Percentiles rank a stretch among this genome's conserved stretches.
Conservation (phyloP, 208 protist species). For the Leishmania lainsoni region DNA sequence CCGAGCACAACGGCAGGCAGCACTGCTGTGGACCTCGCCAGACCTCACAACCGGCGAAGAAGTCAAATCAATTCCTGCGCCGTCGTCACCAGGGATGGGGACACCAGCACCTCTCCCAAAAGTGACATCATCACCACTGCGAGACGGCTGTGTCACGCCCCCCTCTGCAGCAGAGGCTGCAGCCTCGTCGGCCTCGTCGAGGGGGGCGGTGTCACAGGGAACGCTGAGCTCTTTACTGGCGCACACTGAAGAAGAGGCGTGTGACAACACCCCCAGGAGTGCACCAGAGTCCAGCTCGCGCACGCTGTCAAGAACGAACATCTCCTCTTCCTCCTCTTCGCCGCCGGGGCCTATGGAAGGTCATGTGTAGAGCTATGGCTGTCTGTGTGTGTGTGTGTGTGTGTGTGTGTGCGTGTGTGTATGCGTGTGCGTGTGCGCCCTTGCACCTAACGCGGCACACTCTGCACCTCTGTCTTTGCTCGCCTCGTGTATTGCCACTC, state of each 20-base stretch:
- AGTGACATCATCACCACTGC: not conserved
- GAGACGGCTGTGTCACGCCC: not conserved
- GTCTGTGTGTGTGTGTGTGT: not conserved
- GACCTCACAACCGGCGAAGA: not conserved
- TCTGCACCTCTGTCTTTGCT: not conserved
- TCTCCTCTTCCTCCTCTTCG: slow-evolving; percentile 15
- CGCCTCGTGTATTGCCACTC: not conserved
- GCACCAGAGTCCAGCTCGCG: slow-evolving; percentile 10
- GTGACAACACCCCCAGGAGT: slow-evolving; percentile 16
- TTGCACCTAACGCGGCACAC: not conserved
- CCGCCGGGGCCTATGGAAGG: not conserved
- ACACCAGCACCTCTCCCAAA: not conserved
- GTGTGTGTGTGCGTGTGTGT: too few species aligned
- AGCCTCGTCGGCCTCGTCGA: slow-evolving; percentile 7
- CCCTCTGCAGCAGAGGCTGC: not conserved
- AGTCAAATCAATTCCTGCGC: not conserved
- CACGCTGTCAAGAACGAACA: not conserved
- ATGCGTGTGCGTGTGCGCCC: too few species aligned
- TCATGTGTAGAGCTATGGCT: not conserved
- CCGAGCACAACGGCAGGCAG: slow-evolving; percentile 30
- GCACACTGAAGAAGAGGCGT: slow-evolving; percentile 17
- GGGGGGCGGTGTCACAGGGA: not conserved
- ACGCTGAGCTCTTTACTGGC: not conserved
- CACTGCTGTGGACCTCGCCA: slow-evolving; percentile 37
- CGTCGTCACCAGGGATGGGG: not conserved